These are phyloP conservation scores for Wickerhamomyces sydowiorum DNA, from an alignment of 805 yeast genomes.

Conservation along the genomic window DNA sequence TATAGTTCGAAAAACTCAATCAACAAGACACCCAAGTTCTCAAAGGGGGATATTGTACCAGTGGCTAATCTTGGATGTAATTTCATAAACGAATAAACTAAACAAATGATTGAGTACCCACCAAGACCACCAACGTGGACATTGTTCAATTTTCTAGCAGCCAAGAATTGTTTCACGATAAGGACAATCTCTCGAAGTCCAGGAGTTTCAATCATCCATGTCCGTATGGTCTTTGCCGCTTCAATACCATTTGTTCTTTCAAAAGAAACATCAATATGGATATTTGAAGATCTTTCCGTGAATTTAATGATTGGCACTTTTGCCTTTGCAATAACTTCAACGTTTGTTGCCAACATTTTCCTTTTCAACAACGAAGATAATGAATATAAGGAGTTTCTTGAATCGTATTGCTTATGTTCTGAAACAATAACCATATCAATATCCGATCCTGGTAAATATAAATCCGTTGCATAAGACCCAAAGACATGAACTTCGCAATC, in stretches of 20 bases:
- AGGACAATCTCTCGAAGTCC: conserved; percentile 80
- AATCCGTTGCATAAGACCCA: conserved; percentile 92
- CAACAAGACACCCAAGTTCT: conserved; percentile 78
- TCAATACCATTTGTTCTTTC: conserved; percentile 78
- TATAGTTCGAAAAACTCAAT: conserved; percentile 91
- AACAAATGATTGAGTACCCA: conserved; percentile 87
- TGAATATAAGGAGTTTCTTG: conserved; percentile 61
- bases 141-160: conserved; percentile 71
- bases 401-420: conserved; percentile 48
- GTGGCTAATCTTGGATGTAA: conserved; percentile 76
- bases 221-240: conserved; percentile 72
- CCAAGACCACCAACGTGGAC: conserved; percentile 95
- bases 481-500: conserved; percentile 78
- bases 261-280: conserved; percentile 86
- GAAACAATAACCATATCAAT: conserved; percentile 88
- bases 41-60: conserved; percentile 56
- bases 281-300: conserved; percentile 61
- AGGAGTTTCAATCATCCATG: conserved; percentile 69
- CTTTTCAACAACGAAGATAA: conserved; percentile 65
- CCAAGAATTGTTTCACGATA: conserved; percentile 77
- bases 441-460: conserved; percentile 92
- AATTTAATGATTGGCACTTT: conserved; percentile 93
- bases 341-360: conserved; percentile 55
- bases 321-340: conserved; percentile 85
- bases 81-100: conserved; percentile 71